Conservation (phyloP, 1,139 yeast species). For the Hemisphaericaspora subhashii region DNA sequence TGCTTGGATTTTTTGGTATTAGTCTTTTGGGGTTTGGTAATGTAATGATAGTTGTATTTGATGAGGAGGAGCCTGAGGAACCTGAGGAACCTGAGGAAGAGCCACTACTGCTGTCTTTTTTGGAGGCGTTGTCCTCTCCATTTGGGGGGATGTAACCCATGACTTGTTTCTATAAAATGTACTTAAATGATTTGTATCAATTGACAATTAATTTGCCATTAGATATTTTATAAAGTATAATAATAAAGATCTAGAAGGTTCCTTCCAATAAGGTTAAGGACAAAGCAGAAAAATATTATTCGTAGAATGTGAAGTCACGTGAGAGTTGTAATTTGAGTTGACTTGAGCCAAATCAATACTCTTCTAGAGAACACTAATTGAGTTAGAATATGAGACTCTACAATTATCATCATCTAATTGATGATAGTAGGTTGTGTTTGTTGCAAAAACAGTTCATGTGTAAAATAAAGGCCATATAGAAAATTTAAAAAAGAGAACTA, state of each 20-base stretch:
- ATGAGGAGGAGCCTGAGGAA: conserved; percentile 5
- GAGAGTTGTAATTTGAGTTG: background rate
- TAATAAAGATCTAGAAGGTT: background rate
- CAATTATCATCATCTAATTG: no score
- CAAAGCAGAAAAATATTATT: background rate
- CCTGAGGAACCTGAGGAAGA: no score
- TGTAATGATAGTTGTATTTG: conserved; percentile 1
- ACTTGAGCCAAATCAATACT: background rate
- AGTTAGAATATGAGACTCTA: background rate
- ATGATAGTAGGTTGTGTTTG: background rate
- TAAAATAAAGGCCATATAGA: conserved; percentile 2
- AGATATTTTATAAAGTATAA: background rate
- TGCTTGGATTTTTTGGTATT: conserved; percentile 14
- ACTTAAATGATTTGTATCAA: no score
- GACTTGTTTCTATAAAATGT: conserved; percentile 6
- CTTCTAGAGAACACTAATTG: no score
- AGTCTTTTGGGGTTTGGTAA: background rate
- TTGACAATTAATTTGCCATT: background rate
- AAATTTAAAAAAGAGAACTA: background rate
- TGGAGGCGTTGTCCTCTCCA: conserved; percentile 9
- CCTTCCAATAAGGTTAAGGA: conserved; percentile 1
- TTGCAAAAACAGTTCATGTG: conserved; percentile 1
- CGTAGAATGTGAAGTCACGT: background rate
- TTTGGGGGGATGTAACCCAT: conserved; percentile 36
- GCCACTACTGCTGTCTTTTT: no score